These are phyloP conservation scores for Taiwanofungus camphoratus DNA, from an alignment of 1,284 basidiomycete species.

Conservation along the genomic window DNA sequence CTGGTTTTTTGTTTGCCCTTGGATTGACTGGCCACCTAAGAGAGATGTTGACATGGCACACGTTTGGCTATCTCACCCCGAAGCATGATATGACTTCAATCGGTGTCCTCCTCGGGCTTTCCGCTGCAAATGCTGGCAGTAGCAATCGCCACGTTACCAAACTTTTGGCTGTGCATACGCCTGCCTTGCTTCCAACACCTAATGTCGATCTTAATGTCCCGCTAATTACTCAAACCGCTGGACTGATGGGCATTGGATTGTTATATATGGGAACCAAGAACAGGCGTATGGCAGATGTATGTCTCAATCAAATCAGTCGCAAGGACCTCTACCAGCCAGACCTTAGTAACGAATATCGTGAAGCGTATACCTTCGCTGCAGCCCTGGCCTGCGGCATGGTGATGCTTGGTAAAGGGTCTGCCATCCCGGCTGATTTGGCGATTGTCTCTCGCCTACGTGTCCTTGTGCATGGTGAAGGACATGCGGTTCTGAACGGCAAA, in stretches of 20 bases:
- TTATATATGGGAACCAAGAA: conserved; percentile 87
- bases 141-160: conserved; percentile 86
- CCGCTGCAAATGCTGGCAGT: conserved; percentile 88
- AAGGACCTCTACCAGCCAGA: conserved; percentile 76
- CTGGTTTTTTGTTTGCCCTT: conserved; percentile 90
- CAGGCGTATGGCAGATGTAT: conserved; percentile 87
- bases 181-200: conserved; percentile 84
- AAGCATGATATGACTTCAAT: conserved; percentile 95
- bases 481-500: conserved; percentile 27
- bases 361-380: conserved; percentile 88
- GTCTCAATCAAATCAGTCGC: conserved; percentile 79
- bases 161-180: conserved; percentile 88
- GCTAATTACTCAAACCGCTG: conserved; percentile 86
- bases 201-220: conserved; percentile 87
- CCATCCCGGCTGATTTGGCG: conserved; percentile 69
- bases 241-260: conserved; percentile 84
- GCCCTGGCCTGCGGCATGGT: conserved; percentile 93
- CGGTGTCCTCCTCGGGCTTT: conserved; percentile 86
- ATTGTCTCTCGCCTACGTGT: conserved; percentile 62
- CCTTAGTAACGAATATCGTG: conserved; percentile 78
- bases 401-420: conserved; percentile 85
- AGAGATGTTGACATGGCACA: conserved; percentile 84
- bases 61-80: conserved; percentile 87
- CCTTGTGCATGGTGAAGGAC: conserved; percentile 68
- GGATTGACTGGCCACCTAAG: conserved; percentile 90